Evolutionary conservation across 2,329 filamentous ascomycete species (phyloP), one percentile per base, ranked within the genome.

Genomic region (Cercospora berteroae): DNA sequence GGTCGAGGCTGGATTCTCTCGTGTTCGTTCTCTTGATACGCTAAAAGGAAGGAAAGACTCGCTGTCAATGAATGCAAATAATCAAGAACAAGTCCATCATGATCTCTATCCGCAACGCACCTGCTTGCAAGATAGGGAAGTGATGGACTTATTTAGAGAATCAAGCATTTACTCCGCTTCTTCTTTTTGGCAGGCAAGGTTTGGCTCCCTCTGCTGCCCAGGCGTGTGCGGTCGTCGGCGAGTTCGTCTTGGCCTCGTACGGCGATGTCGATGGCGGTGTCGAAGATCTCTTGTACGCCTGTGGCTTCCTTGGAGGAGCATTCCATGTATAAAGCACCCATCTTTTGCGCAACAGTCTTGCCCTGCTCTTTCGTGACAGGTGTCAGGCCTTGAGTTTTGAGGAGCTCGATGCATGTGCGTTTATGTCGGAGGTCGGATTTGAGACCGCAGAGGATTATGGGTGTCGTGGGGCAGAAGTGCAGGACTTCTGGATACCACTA

Each of bases 401-500:
- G 92, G 79, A 99, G 93, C 79, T 99, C 95, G 81, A 98, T 97
- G 82, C 95, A 98, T 62, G 93, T 94, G 81, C 92, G 90, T 85
- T 98, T 98, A 82, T 90, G 88, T 75, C 95, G 93, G 68, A 99
- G 89, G 81, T 99, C 95, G 25, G 94, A 97, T 82, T 99, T 99
- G 77, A 99, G 89, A 67, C 94, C 95, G 73, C 97, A 91, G 65
- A 99, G 91, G 78, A 99, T 90, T 71, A 99, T 89, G 25, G 95
- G 95, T 1, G 94, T 98, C 76, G 95, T 97, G 16, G 95, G 95
- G 82, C 95, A 98, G 85, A 99, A 99, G 82, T 99, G 95, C 65
- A 98, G 88, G 75, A 99, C 95, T 84, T 99, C 95, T 68, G 95
- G 95, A 77, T 97, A 99, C 95, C 95, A 99, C 95, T 98, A 74